phyloP scores from a whole-genome alignment of 2,329 filamentous ascomycete genomes.

The Metarhizium guizhouense region DNA sequence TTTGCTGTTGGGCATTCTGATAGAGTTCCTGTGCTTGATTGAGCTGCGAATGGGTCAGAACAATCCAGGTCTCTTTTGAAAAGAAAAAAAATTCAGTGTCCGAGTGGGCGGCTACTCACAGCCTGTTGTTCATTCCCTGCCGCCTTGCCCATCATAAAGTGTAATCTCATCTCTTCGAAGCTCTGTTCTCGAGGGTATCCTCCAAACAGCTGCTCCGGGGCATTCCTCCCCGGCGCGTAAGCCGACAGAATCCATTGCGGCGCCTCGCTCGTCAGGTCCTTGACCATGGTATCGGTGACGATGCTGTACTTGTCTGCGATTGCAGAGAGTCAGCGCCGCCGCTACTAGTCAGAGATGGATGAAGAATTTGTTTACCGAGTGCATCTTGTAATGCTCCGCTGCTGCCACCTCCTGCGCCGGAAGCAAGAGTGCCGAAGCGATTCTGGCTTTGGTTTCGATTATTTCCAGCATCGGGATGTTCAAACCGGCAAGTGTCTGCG shows the following conservation, averaged over 20 bases:
- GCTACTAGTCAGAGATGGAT: background rate
- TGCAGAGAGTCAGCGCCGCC: constrained; percentile 3
- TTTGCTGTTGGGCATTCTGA: constrained; percentile 59
- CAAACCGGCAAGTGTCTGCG: constrained; percentile 43
- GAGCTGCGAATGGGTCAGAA: constrained; percentile 31
- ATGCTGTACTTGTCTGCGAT: constrained; percentile 37
- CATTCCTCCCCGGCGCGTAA: constrained; percentile 70
- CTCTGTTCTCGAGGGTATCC: constrained; percentile 73
- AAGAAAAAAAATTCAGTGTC: background rate
- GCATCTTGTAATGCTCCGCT: constrained; percentile 15
- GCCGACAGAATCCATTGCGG: constrained; percentile 82
- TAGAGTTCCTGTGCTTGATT: constrained; percentile 53
- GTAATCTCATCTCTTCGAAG: constrained; percentile 75
- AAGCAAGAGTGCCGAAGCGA: constrained; percentile 45
- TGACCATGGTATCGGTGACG: constrained; percentile 48
- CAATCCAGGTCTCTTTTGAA: background rate
- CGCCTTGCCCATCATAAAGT: constrained; percentile 54
- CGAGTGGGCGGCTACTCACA: constrained; percentile 25
- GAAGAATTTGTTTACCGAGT: constrained; percentile 12
- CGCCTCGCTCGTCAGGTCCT: constrained; percentile 60
- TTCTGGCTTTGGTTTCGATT: constrained; percentile 33
- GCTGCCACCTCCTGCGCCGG: constrained; percentile 14
- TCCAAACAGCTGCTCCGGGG: constrained; percentile 76
- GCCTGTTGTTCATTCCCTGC: constrained; percentile 50
- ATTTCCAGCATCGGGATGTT: constrained; percentile 36